Percentiles rank a stretch among this genome's conserved stretches.
phyloP scores from a whole-genome alignment of 495 filamentous ascomycete genomes.

The Penicillium odoratum region DNA sequence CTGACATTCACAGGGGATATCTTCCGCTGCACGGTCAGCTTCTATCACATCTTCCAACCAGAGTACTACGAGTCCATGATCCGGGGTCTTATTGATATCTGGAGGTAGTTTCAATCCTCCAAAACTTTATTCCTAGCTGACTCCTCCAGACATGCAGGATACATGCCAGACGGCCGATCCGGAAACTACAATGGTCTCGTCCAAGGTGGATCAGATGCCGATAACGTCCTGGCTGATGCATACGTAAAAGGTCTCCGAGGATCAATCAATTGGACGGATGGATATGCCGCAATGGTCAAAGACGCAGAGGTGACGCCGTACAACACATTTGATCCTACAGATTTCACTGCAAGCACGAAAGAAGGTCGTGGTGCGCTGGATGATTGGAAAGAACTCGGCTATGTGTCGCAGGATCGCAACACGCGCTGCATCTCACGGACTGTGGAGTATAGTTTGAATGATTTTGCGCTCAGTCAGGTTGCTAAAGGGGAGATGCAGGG shows the following conservation, averaged over 20 bases:
- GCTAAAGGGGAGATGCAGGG: constrained; percentile 56
- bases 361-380: constrained; percentile 66
- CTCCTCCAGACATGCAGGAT: constrained; percentile 47
- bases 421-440: constrained; percentile 69
- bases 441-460: constrained; percentile 73
- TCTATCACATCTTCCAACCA: constrained; percentile 70
- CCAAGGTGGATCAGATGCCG: constrained; percentile 73
- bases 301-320: constrained; percentile 72
- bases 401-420: constrained; percentile 66
- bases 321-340: constrained; percentile 62
- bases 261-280: constrained; percentile 52
- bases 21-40: constrained; percentile 41
- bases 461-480: constrained; percentile 67
- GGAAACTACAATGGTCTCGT: constrained; percentile 66
- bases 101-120: constrained; percentile 16
- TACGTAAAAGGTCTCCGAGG: constrained; percentile 49
- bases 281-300: constrained; percentile 59
- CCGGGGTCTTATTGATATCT: constrained; percentile 50
- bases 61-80: constrained; percentile 62
- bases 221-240: constrained; percentile 35
- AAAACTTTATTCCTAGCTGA: background rate
- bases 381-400: constrained; percentile 67
- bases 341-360: constrained; percentile 60
- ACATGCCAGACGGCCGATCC: constrained; percentile 59
- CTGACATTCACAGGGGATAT: constrained; percentile 37